These are phyloP conservation scores for Mycosphaerella sp. DNA, from an alignment of 2,329 filamentous ascomycete genomes.

Conservation along the genomic window DNA sequence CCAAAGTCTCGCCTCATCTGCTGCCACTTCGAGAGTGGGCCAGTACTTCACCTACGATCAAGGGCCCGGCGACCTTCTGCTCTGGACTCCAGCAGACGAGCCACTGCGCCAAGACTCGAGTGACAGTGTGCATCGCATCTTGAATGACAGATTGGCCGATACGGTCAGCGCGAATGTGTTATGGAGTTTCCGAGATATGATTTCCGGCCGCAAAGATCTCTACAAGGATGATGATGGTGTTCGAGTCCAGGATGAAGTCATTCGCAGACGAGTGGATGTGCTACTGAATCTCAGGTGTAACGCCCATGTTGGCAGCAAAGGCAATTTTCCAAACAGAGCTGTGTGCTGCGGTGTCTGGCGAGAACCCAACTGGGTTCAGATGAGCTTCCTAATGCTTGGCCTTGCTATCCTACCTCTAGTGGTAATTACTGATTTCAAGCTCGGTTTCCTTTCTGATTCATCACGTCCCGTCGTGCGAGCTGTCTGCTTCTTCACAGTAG, in stretches of 20 bases:
- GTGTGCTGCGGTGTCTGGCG: slow-evolving; percentile 50
- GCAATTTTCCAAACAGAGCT: slow-evolving; percentile 42
- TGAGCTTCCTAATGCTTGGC: slow-evolving; percentile 31
- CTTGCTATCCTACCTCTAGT: slow-evolving; percentile 29
- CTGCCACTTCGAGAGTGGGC: slow-evolving; percentile 12
- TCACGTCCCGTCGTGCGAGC: slow-evolving; percentile 11
- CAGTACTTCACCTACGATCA: slow-evolving; percentile 14
- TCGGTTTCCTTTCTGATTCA: slow-evolving; percentile 9
- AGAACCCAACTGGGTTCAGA: slow-evolving; percentile 36
- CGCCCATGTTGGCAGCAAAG: slow-evolving; percentile 34
- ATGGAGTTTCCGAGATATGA: slow-evolving; percentile 50
- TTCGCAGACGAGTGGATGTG: slow-evolving; percentile 47
- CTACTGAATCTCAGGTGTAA: slow-evolving; percentile 54
- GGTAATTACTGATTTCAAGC: slow-evolving; percentile 13
- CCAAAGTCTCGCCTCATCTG: slow-evolving; percentile 37
- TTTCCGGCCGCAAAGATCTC: slow-evolving; percentile 37
- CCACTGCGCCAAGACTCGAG: slow-evolving; percentile 41
- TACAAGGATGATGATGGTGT: slow-evolving; percentile 35
- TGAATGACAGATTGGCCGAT: slow-evolving; percentile 49
- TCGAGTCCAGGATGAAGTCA: slow-evolving; percentile 45
- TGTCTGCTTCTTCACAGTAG: slow-evolving; percentile 11
- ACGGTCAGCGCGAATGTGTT: slow-evolving; percentile 40
- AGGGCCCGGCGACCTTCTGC: slow-evolving; percentile 31
- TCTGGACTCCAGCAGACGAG: slow-evolving; percentile 44
- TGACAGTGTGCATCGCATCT: slow-evolving; percentile 26